A percentile compares a stretch with the other conserved stretches of the same genome.
Evolutionary conservation across 192 early-diverging fungal species (phyloP).

Genomic region (Coemansia sp.): DNA sequence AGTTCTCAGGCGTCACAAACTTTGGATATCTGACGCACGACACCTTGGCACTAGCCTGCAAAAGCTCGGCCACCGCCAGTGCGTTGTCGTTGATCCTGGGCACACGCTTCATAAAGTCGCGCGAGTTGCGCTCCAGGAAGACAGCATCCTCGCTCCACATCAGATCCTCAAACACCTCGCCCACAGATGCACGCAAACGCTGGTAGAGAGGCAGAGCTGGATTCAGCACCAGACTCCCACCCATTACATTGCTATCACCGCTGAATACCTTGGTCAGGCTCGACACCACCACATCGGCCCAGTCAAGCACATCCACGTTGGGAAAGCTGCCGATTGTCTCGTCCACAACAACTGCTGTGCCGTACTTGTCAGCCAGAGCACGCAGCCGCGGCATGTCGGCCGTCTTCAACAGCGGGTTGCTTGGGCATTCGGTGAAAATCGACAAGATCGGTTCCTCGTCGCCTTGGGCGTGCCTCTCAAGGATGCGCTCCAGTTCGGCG

Average conservation of each 20-base stretch:
- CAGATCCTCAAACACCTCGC: slow-evolving; percentile 72
- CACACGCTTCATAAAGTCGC: slow-evolving; percentile 78
- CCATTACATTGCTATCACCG: slow-evolving; percentile 98
- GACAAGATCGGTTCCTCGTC: slow-evolving; percentile 67
- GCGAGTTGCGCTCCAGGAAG: slow-evolving; percentile 93
- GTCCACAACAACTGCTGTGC: slow-evolving; percentile 84
- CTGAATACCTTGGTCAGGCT: slow-evolving; percentile 94
- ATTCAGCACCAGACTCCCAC: slow-evolving; percentile 85
- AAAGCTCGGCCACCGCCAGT: slow-evolving; percentile 71
- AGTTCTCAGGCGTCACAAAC: slow-evolving; percentile 67
- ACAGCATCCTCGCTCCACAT: slow-evolving; percentile 93
- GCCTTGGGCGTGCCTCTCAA: slow-evolving; percentile 41
- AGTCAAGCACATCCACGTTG: slow-evolving; percentile 76
- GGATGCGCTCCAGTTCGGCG: slow-evolving; percentile 65
- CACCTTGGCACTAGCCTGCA: slow-evolving; percentile 69
- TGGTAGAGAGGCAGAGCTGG: slow-evolving; percentile 62
- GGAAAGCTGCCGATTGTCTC: slow-evolving; percentile 95
- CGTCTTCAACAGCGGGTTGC: slow-evolving; percentile 87
- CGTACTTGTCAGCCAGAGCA: slow-evolving; percentile 69
- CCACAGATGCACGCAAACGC: slow-evolving; percentile 59
- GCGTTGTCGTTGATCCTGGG: slow-evolving; percentile 76
- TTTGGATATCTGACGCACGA: slow-evolving; percentile 82
- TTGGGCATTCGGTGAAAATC: slow-evolving; percentile 92
- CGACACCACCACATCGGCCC: slow-evolving; percentile 85
- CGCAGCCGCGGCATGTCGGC: slow-evolving; percentile 76